These are phyloP conservation scores for Xylaria sp. DNA, from an alignment of 2,329 filamentous ascomycete species.

Conservation along the genomic window DNA sequence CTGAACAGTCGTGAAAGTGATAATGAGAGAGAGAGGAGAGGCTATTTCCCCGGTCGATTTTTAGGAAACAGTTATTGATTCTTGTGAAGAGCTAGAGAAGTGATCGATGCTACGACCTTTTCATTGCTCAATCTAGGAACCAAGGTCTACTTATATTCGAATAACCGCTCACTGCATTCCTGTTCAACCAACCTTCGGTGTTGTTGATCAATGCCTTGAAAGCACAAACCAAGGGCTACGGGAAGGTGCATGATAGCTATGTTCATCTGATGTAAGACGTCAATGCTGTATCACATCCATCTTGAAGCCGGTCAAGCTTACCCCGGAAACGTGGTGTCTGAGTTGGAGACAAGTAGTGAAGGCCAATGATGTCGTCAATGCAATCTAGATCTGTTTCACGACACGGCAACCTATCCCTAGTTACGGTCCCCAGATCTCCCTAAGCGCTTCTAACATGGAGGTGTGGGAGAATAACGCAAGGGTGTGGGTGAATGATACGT, in stretches of 20 bases:
- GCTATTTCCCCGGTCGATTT: background rate
- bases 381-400: background rate
- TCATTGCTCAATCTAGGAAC: background rate
- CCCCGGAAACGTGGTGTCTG: background rate
- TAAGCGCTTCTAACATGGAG: background rate
- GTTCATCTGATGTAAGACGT: conserved; percentile 11
- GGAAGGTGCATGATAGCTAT: background rate
- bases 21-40: background rate
- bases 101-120: background rate
- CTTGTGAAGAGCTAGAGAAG: no score
- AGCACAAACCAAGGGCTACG: background rate
- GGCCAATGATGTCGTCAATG: background rate
- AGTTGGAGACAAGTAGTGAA: background rate
- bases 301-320: conserved; percentile 7
- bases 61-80: background rate
- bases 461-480: background rate
- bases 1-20: background rate
- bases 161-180: background rate
- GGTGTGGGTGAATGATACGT: conserved; percentile 1
- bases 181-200: background rate
- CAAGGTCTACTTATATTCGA: background rate
- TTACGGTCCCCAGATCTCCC: background rate
- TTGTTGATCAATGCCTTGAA: background rate
- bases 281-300: conserved; percentile 8
- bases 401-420: background rate